A percentile compares a stretch with the other conserved stretches of the same genome.
Evolutionary conservation across 768 basidiomycete species (phyloP).

Genomic region (Tephrocybe sp.): DNA sequence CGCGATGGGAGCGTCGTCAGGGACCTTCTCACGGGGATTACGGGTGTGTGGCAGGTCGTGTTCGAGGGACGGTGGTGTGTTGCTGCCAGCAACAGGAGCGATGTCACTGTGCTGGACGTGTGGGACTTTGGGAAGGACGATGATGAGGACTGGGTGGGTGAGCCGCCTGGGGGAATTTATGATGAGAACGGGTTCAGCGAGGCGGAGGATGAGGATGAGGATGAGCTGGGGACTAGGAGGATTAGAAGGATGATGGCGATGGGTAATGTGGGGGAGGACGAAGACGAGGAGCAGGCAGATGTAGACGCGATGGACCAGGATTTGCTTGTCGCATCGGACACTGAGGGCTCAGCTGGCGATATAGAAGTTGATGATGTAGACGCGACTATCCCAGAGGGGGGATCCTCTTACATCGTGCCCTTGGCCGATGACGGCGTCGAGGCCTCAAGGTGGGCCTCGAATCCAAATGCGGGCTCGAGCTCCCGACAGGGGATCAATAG

Average conservation of each 20-base stretch:
- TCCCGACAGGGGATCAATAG: slow-evolving; percentile 11
- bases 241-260: slow-evolving; percentile 21
- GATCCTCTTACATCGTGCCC: background rate
- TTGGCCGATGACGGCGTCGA: slow-evolving; percentile 23
- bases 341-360: slow-evolving; percentile 31
- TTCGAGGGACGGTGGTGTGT: slow-evolving; percentile 95
- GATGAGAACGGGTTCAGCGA: slow-evolving; percentile 65
- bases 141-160: slow-evolving; percentile 82
- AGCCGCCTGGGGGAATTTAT: slow-evolving; percentile 71
- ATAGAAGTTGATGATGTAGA: slow-evolving; percentile 24
- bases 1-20: slow-evolving; percentile 81
- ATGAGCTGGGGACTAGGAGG: slow-evolving; percentile 21
- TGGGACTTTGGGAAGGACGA: slow-evolving; percentile 84
- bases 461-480: slow-evolving; percentile 12
- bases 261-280: slow-evolving; percentile 14
- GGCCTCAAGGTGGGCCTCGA: slow-evolving; percentile 30
- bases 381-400: slow-evolving; percentile 14
- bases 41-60: slow-evolving; percentile 96
- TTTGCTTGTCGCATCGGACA: slow-evolving; percentile 42
- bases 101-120: slow-evolving; percentile 79
- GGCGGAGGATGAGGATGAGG: slow-evolving; percentile 46
- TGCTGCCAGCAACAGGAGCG: slow-evolving; percentile 83
- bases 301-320: slow-evolving; percentile 77
- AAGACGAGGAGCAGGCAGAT: slow-evolving; percentile 50
- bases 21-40: slow-evolving; percentile 87